These are phyloP conservation scores for Talaromyces sp. DNA, from an alignment of 2,329 filamentous ascomycete genomes.

Conservation along the genomic window DNA sequence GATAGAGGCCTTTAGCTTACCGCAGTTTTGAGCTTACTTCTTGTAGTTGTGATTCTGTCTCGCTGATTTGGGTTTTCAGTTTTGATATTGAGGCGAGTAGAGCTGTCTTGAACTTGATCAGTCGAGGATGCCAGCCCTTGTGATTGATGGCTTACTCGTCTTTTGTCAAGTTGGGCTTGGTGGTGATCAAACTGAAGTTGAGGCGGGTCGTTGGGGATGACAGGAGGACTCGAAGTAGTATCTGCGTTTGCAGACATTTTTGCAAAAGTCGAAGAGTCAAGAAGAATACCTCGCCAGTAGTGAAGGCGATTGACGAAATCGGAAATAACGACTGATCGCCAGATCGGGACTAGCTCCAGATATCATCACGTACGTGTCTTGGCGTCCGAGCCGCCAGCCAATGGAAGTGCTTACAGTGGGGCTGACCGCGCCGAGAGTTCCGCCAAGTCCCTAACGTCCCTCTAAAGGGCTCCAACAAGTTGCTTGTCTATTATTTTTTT, in stretches of 20 bases:
- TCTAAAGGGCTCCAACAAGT: neutral
- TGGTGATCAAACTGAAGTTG: neutral
- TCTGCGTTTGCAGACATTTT: neutral
- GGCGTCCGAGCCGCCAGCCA: neutral
- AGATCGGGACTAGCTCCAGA: neutral
- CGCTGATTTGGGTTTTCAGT: conserved; percentile 44
- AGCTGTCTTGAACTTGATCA: neutral
- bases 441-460: neutral
- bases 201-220: neutral
- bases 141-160: conserved; percentile 12
- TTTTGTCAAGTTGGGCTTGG: conserved; percentile 11
- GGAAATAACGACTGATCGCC: neutral
- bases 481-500: neutral
- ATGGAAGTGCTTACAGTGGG: neutral
- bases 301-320: neutral
- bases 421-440: neutral
- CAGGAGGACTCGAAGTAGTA: neutral
- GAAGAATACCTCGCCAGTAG: neutral
- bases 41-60: conserved; percentile 29
- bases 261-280: neutral
- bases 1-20: conserved; percentile 10
- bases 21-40: conserved; percentile 30
- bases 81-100: conserved; percentile 23
- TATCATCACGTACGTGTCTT: neutral
- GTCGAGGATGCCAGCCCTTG: no score